phyloP scores from a whole-genome alignment of 352 stramenopile species.

The Hyaloperonospora brassicae region DNA sequence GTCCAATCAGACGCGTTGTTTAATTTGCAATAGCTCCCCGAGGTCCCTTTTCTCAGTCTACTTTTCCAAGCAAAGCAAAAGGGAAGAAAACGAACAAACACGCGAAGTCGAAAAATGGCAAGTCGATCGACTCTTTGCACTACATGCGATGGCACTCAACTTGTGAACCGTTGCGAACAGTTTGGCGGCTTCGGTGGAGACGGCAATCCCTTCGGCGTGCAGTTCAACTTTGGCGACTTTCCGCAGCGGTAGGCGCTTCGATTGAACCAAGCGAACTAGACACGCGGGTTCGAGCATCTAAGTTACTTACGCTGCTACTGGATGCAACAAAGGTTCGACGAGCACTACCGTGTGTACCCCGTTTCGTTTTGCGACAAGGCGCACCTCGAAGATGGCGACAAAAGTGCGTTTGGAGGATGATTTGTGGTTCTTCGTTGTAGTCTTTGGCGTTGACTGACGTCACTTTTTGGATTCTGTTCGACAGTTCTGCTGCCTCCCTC shows the following conservation, averaged over 20 bases:
- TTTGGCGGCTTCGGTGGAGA: conserved; percentile 67
- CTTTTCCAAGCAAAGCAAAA: too few relatives aligned
- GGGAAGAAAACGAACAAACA: too few relatives aligned
- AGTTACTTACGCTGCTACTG: not conserved
- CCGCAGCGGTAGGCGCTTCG: conserved; percentile 40
- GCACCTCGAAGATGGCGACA: conserved; percentile 84
- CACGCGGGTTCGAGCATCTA: too few relatives aligned
- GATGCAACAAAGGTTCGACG: conserved; percentile 51
- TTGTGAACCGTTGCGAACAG: conserved; percentile 5
- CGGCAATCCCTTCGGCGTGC: conserved; percentile 72
- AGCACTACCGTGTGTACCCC: conserved; percentile 82
- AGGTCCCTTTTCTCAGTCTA: too few relatives aligned
- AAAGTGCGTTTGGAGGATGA: conserved; percentile 46
- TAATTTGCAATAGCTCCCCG: too few relatives aligned
- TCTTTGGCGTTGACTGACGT: conserved; percentile 5
- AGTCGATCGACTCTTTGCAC: too few relatives aligned
- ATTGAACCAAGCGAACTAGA: not conserved
- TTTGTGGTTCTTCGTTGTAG: not conserved
- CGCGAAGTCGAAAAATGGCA: too few relatives aligned
- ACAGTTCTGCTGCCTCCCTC: conserved; percentile 93
- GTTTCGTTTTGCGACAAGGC: conserved; percentile 84
- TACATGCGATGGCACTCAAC: too few relatives aligned
- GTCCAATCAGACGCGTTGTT: conserved; percentile 5
- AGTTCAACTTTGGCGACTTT: conserved; percentile 76
- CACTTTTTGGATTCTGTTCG: conserved; percentile 2